Evolutionary conservation across 2,329 filamentous ascomycete species (phyloP), one percentile per base, ranked within the genome.

Genomic region (Clonostachys byssicola): DNA sequence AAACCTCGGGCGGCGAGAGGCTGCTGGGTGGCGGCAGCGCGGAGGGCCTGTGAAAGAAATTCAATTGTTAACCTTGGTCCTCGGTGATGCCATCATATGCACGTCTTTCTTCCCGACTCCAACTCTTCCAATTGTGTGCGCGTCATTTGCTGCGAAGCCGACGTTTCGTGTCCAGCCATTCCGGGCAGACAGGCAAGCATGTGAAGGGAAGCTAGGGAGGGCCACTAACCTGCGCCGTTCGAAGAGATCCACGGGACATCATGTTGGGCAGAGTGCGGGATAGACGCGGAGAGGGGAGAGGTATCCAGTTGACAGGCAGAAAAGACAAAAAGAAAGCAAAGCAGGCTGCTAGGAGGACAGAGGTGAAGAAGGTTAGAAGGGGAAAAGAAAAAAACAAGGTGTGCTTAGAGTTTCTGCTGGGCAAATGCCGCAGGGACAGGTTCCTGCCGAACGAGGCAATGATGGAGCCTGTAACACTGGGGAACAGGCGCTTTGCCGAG

Each of bases 221-320:
- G 9, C 20, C 40, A 70, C 73, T 56, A 74, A 82, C 79, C 78
- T 81, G 75, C 58, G 78, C 77, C 66, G 77, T 68, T 65, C 75
- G 65, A 56, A 73, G 56, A 61, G 78, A 77, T 68, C 73, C 75
- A 68, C 77, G 76, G 65, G 78, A 81, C 67, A 83, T 63, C 79
- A 83, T 83, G 36, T n/a, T 46, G 42, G 45, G 33, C 43, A 43
- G 39, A 45, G 42, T 18, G 39, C 40, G 14, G n/a, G 44, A 47
- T 18, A 17, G 17, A 35, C 23, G 39, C 30, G 48, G 42, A 45
- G 41, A 47, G 43, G 34, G 42, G 42, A 34, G 23, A 39, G n/a
- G 35, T 6, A 40, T 18, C 17, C 34, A 40, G 40, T 43, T 30
- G 34, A n/a, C 33, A 40, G 13, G 17, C 17, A 44, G 40, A 30